Percentiles rank a stretch among this genome's conserved stretches.
These are phyloP conservation scores for Candida railenensis DNA, from an alignment of 805 yeast species.

Conservation along the genomic window DNA sequence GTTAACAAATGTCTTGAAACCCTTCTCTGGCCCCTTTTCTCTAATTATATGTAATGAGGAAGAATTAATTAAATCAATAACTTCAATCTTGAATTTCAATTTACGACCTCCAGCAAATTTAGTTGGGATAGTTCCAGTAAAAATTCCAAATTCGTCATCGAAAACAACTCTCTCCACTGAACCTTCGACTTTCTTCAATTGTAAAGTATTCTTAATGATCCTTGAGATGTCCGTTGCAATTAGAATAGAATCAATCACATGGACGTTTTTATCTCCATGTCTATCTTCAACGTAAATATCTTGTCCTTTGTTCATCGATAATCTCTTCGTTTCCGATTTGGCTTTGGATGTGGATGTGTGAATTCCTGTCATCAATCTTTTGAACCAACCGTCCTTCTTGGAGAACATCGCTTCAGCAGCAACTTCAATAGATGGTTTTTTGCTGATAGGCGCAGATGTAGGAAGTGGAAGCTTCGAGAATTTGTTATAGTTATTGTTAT, in stretches of 20 bases:
- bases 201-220: slow-evolving; percentile 39
- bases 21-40: slow-evolving; percentile 46
- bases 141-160: slow-evolving; percentile 42
- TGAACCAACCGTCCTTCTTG: slow-evolving; percentile 36
- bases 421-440: neutral
- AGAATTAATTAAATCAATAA: slow-evolving; percentile 35
- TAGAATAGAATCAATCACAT: slow-evolving; percentile 33
- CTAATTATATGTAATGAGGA: slow-evolving; percentile 42
- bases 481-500: slow-evolving; percentile 2
- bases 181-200: slow-evolving; percentile 50
- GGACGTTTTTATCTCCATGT: slow-evolving; percentile 20
- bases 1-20: slow-evolving; percentile 41
- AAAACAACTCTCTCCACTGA: slow-evolving; percentile 42
- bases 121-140: slow-evolving; percentile 49
- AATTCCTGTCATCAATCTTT: slow-evolving; percentile 26
- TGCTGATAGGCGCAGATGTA: neutral
- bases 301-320: slow-evolving; percentile 2
- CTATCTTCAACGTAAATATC: slow-evolving; percentile 7
- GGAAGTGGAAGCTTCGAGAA: slow-evolving; percentile 2
- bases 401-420: neutral
- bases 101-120: slow-evolving; percentile 48
- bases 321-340: slow-evolving; percentile 1
- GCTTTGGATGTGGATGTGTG: neutral
- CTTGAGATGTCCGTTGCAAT: slow-evolving; percentile 29
- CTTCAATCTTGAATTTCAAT: slow-evolving; percentile 45